These are phyloP conservation scores for Physcomitrellopsis africana DNA, from an alignment of 225 moss, liverwort and hornwort genomes.

Conservation along the genomic window DNA sequence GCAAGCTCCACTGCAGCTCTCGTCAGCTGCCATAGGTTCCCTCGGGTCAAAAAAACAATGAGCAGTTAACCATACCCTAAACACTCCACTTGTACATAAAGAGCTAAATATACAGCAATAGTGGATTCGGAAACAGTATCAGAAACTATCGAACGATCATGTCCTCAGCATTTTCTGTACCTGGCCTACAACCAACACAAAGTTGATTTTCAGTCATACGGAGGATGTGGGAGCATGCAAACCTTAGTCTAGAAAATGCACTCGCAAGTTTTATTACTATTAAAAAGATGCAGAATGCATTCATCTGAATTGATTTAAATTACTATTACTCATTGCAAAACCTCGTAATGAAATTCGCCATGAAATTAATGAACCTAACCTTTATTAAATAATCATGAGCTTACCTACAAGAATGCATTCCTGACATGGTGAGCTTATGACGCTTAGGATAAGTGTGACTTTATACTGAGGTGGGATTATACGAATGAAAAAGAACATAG, in stretches of 20 bases:
- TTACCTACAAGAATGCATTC: not conserved
- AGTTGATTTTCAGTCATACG: slow-evolving; percentile 23
- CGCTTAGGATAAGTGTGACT: not conserved
- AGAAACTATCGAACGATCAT: slow-evolving; percentile 4
- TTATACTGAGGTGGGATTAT: slow-evolving; percentile 3
- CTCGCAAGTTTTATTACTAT: not conserved
- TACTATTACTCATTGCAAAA: slow-evolving; percentile 5
- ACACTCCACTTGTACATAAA: slow-evolving; percentile 35
- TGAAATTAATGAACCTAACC: slow-evolving; percentile 18
- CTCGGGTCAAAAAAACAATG: slow-evolving; percentile 45
- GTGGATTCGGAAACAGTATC: slow-evolving; percentile 29
- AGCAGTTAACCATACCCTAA: slow-evolving; percentile 31
- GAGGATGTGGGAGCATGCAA: slow-evolving; percentile 2
- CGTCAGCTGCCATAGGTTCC: slow-evolving; percentile 78
- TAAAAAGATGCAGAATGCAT: too few relatives aligned
- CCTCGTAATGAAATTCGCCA: not conserved
- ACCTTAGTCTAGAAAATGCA: not conserved
- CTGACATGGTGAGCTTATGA: slow-evolving; percentile 1
- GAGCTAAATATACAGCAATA: slow-evolving; percentile 35
- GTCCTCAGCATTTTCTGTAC: slow-evolving; percentile 51
- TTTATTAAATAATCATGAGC: not conserved
- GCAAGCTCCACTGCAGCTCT: slow-evolving; percentile 96
- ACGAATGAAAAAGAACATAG: not conserved
- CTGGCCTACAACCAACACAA: slow-evolving; percentile 76
- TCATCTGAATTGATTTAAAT: not conserved